These are phyloP conservation scores for Grosmannia clavigera DNA, from an alignment of 2,329 filamentous ascomycete genomes.

Conservation along the genomic window DNA sequence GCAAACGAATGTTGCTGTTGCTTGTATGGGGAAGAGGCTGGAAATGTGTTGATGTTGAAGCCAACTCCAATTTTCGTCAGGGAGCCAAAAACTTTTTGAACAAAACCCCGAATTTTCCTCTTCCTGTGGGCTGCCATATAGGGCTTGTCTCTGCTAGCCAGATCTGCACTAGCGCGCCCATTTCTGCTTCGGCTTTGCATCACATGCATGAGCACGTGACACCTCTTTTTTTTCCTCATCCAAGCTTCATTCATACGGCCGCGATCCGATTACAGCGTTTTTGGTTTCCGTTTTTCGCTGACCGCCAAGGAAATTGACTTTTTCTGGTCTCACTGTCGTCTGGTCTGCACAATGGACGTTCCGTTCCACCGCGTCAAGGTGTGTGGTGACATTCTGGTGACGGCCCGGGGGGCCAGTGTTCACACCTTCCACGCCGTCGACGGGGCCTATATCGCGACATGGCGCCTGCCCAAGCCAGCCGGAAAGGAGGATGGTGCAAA, in stretches of 20 bases:
- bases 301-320: no score
- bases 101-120: not conserved
- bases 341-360: constrained; percentile 14
- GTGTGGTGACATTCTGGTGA: constrained; percentile 50
- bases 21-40: not conserved
- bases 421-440: constrained; percentile 51
- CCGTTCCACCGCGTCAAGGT: constrained; percentile 54
- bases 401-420: constrained; percentile 60
- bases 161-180: not conserved
- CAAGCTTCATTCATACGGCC: not conserved
- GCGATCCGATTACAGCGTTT: no score
- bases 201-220: constrained; percentile 4
- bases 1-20: constrained; percentile 29
- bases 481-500: not conserved
- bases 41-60: constrained; percentile 4
- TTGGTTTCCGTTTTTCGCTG: no score
- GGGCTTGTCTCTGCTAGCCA: not conserved
- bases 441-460: constrained; percentile 47
- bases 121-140: constrained; percentile 3
- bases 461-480: constrained; percentile 36
- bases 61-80: not conserved
- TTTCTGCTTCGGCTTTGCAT: not conserved
- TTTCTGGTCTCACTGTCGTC: no score
- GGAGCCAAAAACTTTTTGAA: not conserved
- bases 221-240: not conserved